phyloP scores from a whole-genome alignment of 2,329 filamentous ascomycete species.

The Bimuria novae-zelandiae region DNA sequence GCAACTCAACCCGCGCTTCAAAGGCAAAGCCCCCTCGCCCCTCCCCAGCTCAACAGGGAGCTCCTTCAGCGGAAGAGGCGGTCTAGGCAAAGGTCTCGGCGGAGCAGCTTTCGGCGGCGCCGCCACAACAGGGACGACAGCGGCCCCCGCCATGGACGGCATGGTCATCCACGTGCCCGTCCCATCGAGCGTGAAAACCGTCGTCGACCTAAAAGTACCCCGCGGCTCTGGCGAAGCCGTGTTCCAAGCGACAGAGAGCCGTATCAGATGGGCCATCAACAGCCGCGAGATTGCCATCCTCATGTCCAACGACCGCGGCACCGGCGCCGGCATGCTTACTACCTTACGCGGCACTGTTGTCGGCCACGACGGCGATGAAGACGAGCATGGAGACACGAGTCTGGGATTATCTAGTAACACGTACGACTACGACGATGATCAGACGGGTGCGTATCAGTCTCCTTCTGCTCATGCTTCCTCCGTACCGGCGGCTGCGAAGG shows the following conservation, averaged over 20 bases:
- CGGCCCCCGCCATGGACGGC: conserved; percentile 66
- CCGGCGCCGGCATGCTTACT: conserved; percentile 67
- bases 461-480: not conserved
- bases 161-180: conserved; percentile 79
- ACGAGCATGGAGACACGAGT: not conserved
- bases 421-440: conserved; percentile 41
- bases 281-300: conserved; percentile 70
- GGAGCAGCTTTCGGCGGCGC: conserved; percentile 39
- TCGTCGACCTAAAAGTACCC: conserved; percentile 79
- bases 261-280: conserved; percentile 82
- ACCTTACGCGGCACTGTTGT: conserved; percentile 80
- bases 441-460: conserved; percentile 33
- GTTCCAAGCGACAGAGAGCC: conserved; percentile 73
- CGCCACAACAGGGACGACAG: conserved; percentile 35
- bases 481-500: conserved; percentile 8
- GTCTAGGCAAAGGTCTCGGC: conserved; percentile 20
- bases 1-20: conserved; percentile 63
- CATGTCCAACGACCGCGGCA: conserved; percentile 43
- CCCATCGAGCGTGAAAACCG: conserved; percentile 76
- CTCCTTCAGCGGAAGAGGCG: conserved; percentile 20
- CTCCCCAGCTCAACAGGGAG: conserved; percentile 41
- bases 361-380: conserved; percentile 58
- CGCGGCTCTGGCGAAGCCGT: conserved; percentile 80
- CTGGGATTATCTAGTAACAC: conserved; percentile 27
- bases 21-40: conserved; percentile 43